These are phyloP conservation scores for Jimgerdemannia flammicorona DNA, from an alignment of 192 early-diverging fungal species.

Conservation along the genomic window DNA sequence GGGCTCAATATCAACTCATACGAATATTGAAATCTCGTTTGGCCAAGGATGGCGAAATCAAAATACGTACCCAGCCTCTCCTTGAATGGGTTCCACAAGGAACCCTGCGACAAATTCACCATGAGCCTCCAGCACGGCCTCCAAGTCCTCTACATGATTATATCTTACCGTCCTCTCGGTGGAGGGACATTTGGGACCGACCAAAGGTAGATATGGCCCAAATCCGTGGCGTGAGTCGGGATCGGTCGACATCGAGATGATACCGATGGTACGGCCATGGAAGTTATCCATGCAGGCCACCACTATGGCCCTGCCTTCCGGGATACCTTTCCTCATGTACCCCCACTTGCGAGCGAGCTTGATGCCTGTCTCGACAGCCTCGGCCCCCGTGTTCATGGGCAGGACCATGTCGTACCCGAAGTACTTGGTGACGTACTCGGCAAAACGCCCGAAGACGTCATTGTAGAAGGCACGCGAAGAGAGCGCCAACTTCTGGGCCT, in stretches of 20 bases:
- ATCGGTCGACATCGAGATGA: constrained; percentile 96
- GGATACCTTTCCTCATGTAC: constrained; percentile 87
- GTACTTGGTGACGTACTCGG: constrained; percentile 88
- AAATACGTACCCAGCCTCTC: constrained; percentile 79
- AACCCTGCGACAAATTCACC: constrained; percentile 87
- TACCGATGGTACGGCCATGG: constrained; percentile 91
- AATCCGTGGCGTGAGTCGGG: constrained; percentile 78
- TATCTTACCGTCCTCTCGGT: constrained; percentile 72
- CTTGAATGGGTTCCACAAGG: constrained; percentile 98
- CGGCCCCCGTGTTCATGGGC: constrained; percentile 99
- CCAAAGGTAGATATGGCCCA: constrained; percentile 91
- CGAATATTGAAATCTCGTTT: no score
- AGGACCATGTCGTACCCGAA: constrained; percentile 98
- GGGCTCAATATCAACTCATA: no score
- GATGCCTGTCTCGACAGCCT: constrained; percentile 98
- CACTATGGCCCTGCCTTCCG: constrained; percentile 75
- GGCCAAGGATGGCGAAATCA: no score
- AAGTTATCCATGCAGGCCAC: constrained; percentile 88
- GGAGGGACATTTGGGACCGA: constrained; percentile 76
- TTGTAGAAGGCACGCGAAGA: constrained; percentile 98
- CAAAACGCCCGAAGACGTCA: constrained; percentile 86
- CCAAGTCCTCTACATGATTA: constrained; percentile 85
- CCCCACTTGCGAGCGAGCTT: constrained; percentile 98
- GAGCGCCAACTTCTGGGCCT: constrained; percentile 81
- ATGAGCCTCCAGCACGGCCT: constrained; percentile 79